Percentiles rank a stretch among this genome's conserved stretches.
Conservation (phyloP, 2,329 filamentous ascomycete species). For the Thyridium curvatum region DNA sequence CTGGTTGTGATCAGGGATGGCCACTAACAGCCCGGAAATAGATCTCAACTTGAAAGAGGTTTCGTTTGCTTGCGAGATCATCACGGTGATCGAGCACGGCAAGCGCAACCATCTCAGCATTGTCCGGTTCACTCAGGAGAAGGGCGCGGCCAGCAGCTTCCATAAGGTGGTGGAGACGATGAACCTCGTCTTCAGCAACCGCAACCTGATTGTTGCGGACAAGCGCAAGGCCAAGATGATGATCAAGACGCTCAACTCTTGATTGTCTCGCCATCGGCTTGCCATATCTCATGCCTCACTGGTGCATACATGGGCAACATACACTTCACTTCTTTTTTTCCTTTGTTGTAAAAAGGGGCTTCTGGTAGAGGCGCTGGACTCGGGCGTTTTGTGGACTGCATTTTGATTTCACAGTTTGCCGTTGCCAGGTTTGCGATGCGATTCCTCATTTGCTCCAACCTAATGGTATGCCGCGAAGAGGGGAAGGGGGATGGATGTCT, state of each 20-base stretch:
- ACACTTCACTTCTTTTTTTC: too few species aligned
- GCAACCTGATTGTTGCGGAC: conserved; percentile 63
- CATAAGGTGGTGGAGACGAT: conserved; percentile 75
- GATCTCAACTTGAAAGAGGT: conserved; percentile 80
- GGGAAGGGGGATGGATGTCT: too few species aligned
- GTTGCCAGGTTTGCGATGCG: too few species aligned
- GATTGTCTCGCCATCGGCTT: too few species aligned
- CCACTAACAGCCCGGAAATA: conserved; percentile 27
- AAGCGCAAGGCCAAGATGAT: conserved; percentile 64
- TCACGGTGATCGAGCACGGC: conserved; percentile 82
- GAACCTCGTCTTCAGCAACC: conserved; percentile 58
- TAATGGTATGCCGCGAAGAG: too few species aligned
- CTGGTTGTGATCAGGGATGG: neutral
- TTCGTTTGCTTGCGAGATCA: conserved; percentile 80
- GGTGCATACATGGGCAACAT: too few species aligned
- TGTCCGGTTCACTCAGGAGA: conserved; percentile 80
- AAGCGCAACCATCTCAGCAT: conserved; percentile 71
- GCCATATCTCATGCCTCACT: too few species aligned
- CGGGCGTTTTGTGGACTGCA: too few species aligned
- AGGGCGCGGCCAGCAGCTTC: conserved; percentile 87
- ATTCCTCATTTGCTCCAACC: too few species aligned
- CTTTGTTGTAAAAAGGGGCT: too few species aligned
- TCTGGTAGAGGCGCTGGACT: too few species aligned
- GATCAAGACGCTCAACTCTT: conserved; percentile 58
- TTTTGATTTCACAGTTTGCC: too few species aligned